Conservation (phyloP, 768 basidiomycete species). For the Suillus alpinus region DNA sequence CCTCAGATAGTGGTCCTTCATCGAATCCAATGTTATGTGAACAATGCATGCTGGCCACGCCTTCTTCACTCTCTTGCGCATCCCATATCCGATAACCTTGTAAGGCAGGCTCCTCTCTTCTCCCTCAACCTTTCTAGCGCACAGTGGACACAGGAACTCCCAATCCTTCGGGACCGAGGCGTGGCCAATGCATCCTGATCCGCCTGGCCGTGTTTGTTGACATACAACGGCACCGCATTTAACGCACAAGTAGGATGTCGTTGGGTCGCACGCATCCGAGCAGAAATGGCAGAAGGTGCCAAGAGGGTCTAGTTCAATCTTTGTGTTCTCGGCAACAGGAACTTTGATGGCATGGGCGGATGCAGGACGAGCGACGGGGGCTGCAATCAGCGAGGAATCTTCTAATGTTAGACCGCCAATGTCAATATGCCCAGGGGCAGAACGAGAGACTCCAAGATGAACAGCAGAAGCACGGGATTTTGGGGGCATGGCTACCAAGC, state of each 20-base stretch:
- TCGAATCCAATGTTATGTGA: background rate
- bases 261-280: background rate
- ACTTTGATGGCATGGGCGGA: too few relatives aligned
- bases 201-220: background rate
- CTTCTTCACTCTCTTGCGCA: background rate
- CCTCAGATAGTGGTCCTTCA: slow-evolving; percentile 17
- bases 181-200: background rate
- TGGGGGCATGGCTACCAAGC: too few relatives aligned
- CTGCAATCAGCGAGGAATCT: too few relatives aligned
- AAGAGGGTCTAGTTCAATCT: background rate
- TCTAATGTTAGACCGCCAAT: too few relatives aligned
- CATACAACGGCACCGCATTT: background rate
- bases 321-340: too few relatives aligned
- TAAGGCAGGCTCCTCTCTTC: background rate
- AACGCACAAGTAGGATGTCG: background rate
- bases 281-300: background rate
- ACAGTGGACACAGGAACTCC: background rate
- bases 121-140: background rate
- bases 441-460: too few relatives aligned
- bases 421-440: too few relatives aligned
- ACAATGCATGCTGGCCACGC: background rate
- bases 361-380: too few relatives aligned
- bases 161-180: background rate
- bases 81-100: background rate
- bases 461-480: too few relatives aligned